A percentile compares a stretch with the other conserved stretches of the same genome.
phyloP scores from a whole-genome alignment of 2,329 filamentous ascomycete genomes.

The Hymenoscyphus albidus region DNA sequence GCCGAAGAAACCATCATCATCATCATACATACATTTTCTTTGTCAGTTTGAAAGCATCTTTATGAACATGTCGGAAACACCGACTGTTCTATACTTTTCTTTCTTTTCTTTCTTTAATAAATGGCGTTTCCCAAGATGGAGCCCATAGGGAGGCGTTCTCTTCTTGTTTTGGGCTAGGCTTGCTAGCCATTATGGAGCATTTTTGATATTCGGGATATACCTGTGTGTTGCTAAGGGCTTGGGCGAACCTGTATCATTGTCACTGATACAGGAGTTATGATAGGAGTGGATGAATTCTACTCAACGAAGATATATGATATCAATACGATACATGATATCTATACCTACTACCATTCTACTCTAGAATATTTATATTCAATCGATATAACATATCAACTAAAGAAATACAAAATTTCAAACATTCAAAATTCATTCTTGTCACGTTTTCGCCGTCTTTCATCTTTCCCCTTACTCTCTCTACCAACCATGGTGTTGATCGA shows the following conservation, averaged over 20 bases:
- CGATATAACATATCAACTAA: background rate
- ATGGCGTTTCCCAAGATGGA: constrained; percentile 5
- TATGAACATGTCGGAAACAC: background rate
- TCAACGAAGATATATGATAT: constrained; percentile 2
- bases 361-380: background rate
- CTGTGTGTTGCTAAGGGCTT: constrained; percentile 3
- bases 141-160: background rate
- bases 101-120: background rate
- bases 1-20: constrained; percentile 8
- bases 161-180: background rate
- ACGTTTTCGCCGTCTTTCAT: background rate
- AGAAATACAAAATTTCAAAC: background rate
- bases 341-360: constrained; percentile 4
- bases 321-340: background rate
- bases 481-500: too few relatives aligned
- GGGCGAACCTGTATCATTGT: constrained; percentile 7
- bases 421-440: background rate
- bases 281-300: background rate
- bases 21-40: constrained; percentile 3
- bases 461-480: background rate
- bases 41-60: constrained; percentile 1
- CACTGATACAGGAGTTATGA: constrained; percentile 7
- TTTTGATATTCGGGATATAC: constrained; percentile 9
- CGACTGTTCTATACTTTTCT: background rate
- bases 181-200: background rate